Evolutionary conservation across 108 stramenopile species (phyloP).

Genomic region (Chaetoceros muelleri): DNA sequence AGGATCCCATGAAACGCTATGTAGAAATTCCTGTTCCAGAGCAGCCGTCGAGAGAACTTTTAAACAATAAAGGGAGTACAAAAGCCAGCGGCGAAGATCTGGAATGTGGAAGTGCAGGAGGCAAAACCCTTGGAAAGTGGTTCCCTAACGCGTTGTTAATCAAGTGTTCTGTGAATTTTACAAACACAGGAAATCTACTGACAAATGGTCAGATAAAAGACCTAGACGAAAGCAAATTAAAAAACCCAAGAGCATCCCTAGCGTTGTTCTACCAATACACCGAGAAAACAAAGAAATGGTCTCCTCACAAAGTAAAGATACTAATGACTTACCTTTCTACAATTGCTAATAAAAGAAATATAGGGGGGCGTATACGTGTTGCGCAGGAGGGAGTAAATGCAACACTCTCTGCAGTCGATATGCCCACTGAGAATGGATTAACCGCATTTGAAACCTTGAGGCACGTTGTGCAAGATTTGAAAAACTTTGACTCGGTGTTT

Average conservation of each 20-base stretch:
- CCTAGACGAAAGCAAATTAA: conserved; percentile 10
- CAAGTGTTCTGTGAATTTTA: conserved; percentile 48
- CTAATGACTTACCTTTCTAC: conserved; percentile 43
- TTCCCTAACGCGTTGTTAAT: conserved; percentile 71
- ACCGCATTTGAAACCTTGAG: conserved; percentile 41
- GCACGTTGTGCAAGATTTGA: conserved; percentile 55
- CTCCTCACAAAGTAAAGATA: conserved; percentile 25
- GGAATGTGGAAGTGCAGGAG: background rate
- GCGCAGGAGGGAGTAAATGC: conserved; percentile 74
- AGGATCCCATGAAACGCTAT: conserved; percentile 10
- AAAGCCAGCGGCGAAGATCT: background rate
- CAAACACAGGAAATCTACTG: conserved; percentile 20
- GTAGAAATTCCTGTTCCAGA: background rate
- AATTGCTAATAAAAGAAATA: conserved; percentile 32
- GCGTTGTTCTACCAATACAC: conserved; percentile 80
- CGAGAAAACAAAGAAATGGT: conserved; percentile 30
- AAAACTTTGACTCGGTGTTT: conserved; percentile 57
- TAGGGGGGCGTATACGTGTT: conserved; percentile 74
- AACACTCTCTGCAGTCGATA: conserved; percentile 50
- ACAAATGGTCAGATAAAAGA: conserved; percentile 1
- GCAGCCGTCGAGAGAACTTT: background rate
- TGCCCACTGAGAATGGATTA: conserved; percentile 7
- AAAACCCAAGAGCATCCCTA: conserved; percentile 43
- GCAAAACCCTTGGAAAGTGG: conserved; percentile 64
- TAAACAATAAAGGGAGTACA: background rate